Conservation (phyloP, 225 moss, liverwort and hornwort species). For the Bryoerythrophyllum caledonicum region DNA sequence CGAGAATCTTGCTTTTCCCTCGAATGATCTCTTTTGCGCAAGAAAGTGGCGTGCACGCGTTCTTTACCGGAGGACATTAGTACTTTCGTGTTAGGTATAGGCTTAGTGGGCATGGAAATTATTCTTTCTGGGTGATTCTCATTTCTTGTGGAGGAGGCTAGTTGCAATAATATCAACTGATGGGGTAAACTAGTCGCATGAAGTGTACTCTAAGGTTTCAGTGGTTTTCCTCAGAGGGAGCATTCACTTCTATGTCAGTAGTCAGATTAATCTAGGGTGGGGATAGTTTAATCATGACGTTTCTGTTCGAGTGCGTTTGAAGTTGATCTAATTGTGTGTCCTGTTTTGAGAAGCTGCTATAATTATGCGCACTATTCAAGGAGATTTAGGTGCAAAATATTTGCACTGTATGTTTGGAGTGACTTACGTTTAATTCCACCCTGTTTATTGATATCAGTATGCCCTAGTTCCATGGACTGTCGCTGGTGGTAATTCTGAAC, state of each 20-base stretch:
- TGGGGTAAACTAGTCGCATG: neutral
- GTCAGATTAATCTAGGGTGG: neutral
- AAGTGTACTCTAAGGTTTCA: constrained; percentile 14
- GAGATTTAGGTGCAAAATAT: neutral
- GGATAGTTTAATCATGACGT: neutral
- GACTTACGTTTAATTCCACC: constrained; percentile 9
- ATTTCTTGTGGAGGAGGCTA: constrained; percentile 2
- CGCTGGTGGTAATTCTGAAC: constrained; percentile 20
- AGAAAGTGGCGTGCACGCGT: neutral
- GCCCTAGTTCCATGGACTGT: neutral
- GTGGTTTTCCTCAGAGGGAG: neutral
- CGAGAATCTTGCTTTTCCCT: constrained; percentile 5
- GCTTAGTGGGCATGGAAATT: constrained; percentile 3
- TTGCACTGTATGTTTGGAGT: constrained; percentile 9
- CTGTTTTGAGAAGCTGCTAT: neutral
- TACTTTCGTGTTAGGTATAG: constrained; percentile 6
- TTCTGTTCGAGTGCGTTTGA: constrained; percentile 6
- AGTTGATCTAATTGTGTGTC: neutral
- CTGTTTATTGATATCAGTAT: neutral
- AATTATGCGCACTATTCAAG: neutral
- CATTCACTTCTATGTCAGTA: neutral
- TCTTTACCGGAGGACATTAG: neutral
- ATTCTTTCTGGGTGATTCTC: constrained; percentile 6
- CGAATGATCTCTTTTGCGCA: neutral
- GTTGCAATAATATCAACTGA: constrained; percentile 3